Conservation (phyloP, 1,284 basidiomycete species). For the Cryptococcus deneoformans region DNA sequence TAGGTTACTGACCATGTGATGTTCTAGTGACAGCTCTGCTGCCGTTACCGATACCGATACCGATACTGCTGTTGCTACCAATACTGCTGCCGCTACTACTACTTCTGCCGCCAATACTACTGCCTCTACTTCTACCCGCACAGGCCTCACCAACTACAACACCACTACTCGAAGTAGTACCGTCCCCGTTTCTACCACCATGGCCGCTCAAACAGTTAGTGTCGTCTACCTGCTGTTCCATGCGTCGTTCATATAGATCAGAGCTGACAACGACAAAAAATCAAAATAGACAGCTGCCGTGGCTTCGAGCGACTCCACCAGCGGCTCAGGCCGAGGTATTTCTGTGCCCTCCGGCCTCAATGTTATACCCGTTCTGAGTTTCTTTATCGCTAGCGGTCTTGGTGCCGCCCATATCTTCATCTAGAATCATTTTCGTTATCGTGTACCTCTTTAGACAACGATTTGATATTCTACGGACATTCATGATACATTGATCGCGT, state of each 20-base stretch:
- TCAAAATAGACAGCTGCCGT: neutral
- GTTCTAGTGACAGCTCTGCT: neutral
- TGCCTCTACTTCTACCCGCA: constrained; percentile 1
- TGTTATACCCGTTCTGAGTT: constrained; percentile 5
- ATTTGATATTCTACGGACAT: too few species aligned
- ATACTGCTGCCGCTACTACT: constrained; percentile 3
- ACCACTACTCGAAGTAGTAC: constrained; percentile 10
- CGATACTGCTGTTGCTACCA: neutral
- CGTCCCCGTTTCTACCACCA: constrained; percentile 1
- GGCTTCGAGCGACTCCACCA: neutral
- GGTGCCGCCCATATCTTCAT: constrained; percentile 5
- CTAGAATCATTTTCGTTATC: neutral
- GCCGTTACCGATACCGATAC: neutral
- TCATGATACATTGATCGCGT: too few species aligned
- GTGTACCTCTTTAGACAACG: neutral
- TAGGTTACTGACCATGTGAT: neutral
- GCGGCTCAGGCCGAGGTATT: neutral
- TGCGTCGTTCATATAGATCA: neutral
- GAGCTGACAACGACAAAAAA: neutral
- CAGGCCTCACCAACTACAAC: constrained; percentile 11
- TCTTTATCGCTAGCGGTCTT: constrained; percentile 11
- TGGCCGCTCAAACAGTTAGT: constrained; percentile 15
- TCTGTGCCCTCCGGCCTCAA: neutral
- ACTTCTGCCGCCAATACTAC: constrained; percentile 1
- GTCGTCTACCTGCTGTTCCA: neutral